Percentiles rank a stretch among this genome's conserved stretches.
Evolutionary conservation across 2,329 filamentous ascomycete species (phyloP).

Genomic region (Fusarium sp.): DNA sequence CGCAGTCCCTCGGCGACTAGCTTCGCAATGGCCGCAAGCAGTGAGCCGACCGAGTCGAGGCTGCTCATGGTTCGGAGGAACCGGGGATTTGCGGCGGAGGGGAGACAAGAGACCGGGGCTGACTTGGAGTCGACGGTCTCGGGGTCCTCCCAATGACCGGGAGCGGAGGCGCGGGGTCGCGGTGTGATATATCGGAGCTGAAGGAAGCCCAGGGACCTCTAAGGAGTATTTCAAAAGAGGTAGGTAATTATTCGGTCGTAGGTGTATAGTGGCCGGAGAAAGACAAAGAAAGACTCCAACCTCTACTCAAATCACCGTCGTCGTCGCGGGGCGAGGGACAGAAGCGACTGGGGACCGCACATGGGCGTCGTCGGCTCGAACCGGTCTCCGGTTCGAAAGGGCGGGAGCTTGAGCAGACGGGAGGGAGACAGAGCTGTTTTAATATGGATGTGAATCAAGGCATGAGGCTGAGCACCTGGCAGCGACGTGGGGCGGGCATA

Average conservation of each 20-base stretch:
- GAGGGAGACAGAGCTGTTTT: slow-evolving; percentile 13
- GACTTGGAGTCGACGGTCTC: slow-evolving; percentile 17
- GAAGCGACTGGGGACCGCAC: slow-evolving; percentile 38
- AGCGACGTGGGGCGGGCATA: slow-evolving; percentile 27
- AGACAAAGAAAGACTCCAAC: neutral
- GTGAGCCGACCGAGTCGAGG: slow-evolving; percentile 65
- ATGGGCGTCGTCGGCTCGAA: slow-evolving; percentile 40
- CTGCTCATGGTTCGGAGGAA: slow-evolving; percentile 48
- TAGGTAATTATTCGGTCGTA: neutral
- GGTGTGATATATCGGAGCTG: slow-evolving; percentile 16
- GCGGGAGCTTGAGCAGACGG: slow-evolving; percentile 16
- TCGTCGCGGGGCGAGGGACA: slow-evolving; percentile 43
- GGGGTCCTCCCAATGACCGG: neutral
- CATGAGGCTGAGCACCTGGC: slow-evolving; percentile 42
- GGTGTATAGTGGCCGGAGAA: slow-evolving; percentile 2
- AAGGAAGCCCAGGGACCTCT: slow-evolving; percentile 13
- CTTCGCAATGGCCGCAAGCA: slow-evolving; percentile 68
- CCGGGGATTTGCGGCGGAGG: slow-evolving; percentile 2
- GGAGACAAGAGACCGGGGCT: neutral
- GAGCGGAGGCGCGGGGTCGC: slow-evolving; percentile 26
- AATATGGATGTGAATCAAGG: slow-evolving; percentile 15
- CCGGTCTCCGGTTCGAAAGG: slow-evolving; percentile 31
- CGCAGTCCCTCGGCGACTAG: slow-evolving; percentile 64
- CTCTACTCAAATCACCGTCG: slow-evolving; percentile 35
- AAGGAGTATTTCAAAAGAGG: neutral